Evolutionary conservation across 345 rosid species (phyloP).

Genomic region (Brassica rapa): DNA sequence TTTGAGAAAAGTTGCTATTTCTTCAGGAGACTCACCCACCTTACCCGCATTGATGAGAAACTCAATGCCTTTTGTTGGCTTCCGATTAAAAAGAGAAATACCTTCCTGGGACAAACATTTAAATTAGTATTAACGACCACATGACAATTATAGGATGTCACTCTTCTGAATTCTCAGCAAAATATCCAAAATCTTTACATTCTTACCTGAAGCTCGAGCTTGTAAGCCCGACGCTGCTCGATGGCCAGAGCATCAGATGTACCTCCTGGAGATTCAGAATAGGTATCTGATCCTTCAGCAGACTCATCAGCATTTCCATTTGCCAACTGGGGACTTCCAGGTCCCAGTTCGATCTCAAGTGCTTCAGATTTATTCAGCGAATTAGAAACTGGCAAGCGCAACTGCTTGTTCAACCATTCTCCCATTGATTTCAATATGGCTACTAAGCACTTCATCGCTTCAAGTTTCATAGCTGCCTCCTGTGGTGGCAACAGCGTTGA

Average conservation of each 20-base stretch:
- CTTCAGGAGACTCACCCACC: constrained; percentile 73
- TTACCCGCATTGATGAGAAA: constrained; percentile 67
- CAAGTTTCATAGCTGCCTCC: constrained; percentile 73
- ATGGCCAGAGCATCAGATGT: constrained; percentile 70
- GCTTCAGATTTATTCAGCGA: constrained; percentile 36
- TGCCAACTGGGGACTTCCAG: constrained; percentile 49
- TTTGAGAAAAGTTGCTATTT: constrained; percentile 77
- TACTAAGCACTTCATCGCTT: constrained; percentile 89
- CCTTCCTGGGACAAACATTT: constrained; percentile 76
- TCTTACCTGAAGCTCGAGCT: constrained; percentile 87
- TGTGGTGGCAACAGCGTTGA: constrained; percentile 74
- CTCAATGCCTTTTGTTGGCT: constrained; percentile 81
- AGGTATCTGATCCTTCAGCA: constrained; percentile 53
- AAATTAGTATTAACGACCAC: constrained; percentile 15
- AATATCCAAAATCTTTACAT: no score
- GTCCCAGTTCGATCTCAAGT: constrained; percentile 30
- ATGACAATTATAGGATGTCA: constrained; percentile 5
- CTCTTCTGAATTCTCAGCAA: not conserved
- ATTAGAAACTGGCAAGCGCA: constrained; percentile 37
- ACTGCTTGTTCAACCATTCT: constrained; percentile 79
- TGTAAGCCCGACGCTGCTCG: constrained; percentile 84
- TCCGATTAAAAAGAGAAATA: constrained; percentile 73
- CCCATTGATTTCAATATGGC: constrained; percentile 79
- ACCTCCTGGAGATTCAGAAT: constrained; percentile 61
- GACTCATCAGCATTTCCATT: constrained; percentile 58